Percentiles rank a stretch among this genome's conserved stretches.
Evolutionary conservation across 805 yeast species (phyloP).

Genomic region (Myxozyma sirexii): DNA sequence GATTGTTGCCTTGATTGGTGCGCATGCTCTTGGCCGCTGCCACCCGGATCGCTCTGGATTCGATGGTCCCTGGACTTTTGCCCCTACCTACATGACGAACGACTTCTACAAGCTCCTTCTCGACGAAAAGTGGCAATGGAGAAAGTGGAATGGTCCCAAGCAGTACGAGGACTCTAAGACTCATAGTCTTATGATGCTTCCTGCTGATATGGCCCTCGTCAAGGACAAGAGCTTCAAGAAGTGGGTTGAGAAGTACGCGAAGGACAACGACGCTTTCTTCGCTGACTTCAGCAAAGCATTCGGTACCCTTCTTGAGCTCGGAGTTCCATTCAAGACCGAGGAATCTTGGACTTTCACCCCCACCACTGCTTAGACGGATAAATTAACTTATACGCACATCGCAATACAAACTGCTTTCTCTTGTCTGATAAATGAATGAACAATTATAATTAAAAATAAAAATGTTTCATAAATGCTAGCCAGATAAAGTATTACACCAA

Average conservation of each 20-base stretch:
- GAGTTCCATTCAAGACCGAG: constrained; percentile 61
- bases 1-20: constrained; percentile 64
- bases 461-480: too few relatives aligned
- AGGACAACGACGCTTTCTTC: constrained; percentile 63
- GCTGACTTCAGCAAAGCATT: constrained; percentile 67
- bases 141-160: constrained; percentile 47
- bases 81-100: constrained; percentile 70
- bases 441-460: not conserved
- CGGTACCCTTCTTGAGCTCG: constrained; percentile 71
- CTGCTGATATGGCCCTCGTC: constrained; percentile 71
- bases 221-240: constrained; percentile 57
- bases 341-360: constrained; percentile 34
- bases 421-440: not conserved
- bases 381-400: not conserved
- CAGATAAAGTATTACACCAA: too few relatives aligned
- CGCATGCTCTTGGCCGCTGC: constrained; percentile 65
- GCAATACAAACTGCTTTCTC: too few relatives aligned
- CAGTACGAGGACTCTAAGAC: constrained; percentile 62
- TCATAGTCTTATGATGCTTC: constrained; percentile 72
- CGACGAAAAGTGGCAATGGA: constrained; percentile 56
- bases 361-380: constrained; percentile 12
- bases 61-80: constrained; percentile 88
- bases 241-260: constrained; percentile 68
- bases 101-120: constrained; percentile 63
- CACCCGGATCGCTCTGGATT: constrained; percentile 69